phyloP scores from a whole-genome alignment of 306 rosid species.

The Luffa acutangula region DNA sequence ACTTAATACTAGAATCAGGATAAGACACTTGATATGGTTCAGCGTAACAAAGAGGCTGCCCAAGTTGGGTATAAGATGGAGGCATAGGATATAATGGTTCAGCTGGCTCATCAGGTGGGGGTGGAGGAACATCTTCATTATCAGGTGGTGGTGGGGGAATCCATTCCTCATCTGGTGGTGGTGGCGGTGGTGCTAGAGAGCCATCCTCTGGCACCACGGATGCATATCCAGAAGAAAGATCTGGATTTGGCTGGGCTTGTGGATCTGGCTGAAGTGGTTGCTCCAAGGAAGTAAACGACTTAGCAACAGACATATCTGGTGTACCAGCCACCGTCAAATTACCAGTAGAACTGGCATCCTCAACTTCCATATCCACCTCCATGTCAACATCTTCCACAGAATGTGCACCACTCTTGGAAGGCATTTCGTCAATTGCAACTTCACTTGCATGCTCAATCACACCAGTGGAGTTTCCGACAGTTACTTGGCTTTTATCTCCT shows the following conservation, averaged over 20 bases:
- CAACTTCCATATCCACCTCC: conserved; percentile 99
- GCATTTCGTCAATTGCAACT: conserved; percentile 27
- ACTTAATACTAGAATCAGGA: conserved; percentile 42
- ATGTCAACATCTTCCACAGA: conserved; percentile 76
- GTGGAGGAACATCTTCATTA: conserved; percentile 73
- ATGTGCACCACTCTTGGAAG: conserved; percentile 21
- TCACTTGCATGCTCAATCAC: conserved; percentile 29
- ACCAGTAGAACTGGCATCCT: conserved; percentile 46
- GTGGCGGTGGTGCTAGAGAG: conserved; percentile 59
- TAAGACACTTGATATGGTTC: conserved; percentile 46
- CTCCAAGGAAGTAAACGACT: conserved; percentile 20
- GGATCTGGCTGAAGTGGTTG: conserved; percentile 26
- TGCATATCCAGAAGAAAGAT: conserved; percentile 17
- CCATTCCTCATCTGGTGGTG: conserved; percentile 97
- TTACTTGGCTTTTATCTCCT: conserved; percentile 13
- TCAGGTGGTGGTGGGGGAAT: conserved; percentile 99
- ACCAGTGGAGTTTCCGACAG: conserved; percentile 15
- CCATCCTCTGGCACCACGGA: conserved; percentile 26
- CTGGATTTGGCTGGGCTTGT: conserved; percentile 20
- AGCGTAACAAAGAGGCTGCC: conserved; percentile 43
- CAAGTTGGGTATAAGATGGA: conserved; percentile 51
- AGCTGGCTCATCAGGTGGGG: conserved; percentile 79
- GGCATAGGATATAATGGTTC: conserved; percentile 32
- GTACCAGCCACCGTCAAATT: conserved; percentile 10
- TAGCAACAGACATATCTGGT: conserved; percentile 16